Evolutionary conservation across 2,329 filamentous ascomycete species (phyloP).

Genomic region (Fusarium sp.): DNA sequence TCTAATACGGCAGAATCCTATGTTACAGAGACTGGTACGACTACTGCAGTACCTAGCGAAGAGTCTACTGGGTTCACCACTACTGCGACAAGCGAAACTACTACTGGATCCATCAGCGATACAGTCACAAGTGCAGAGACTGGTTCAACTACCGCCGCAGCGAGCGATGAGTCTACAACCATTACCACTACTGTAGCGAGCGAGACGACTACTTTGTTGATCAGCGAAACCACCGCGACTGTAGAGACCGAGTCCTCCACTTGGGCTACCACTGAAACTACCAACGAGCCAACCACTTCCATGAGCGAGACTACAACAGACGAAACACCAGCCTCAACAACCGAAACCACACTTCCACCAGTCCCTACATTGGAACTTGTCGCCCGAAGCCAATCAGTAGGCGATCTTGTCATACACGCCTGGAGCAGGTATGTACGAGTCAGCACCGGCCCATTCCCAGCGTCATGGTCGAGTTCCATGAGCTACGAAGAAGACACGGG

Average conservation of each 20-base stretch:
- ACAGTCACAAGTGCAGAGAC: background rate
- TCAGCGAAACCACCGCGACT: background rate
- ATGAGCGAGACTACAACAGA: background rate
- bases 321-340: background rate
- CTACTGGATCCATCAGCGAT: too few relatives aligned
- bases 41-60: background rate
- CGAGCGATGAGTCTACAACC: background rate
- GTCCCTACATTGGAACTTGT: background rate
- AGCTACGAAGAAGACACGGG: too few relatives aligned
- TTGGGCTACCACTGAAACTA: background rate
- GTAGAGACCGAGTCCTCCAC: fast-evolving
- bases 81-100: background rate
- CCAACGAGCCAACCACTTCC: background rate
- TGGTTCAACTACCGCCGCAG: fast-evolving
- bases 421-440: too few relatives aligned
- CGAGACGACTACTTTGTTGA: background rate
- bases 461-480: background rate
- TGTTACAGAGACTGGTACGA: background rate
- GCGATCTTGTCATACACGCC: background rate
- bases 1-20: fast-evolving
- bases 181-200: background rate
- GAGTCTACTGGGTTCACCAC: too few relatives aligned
- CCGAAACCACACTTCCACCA: background rate
- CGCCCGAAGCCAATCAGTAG: background rate
- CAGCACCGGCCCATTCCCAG: fast-evolving